Base-by-base conservation (phyloP, 2,329 filamentous ascomycete genomes). In the Kalmusia sp. region DNA sequence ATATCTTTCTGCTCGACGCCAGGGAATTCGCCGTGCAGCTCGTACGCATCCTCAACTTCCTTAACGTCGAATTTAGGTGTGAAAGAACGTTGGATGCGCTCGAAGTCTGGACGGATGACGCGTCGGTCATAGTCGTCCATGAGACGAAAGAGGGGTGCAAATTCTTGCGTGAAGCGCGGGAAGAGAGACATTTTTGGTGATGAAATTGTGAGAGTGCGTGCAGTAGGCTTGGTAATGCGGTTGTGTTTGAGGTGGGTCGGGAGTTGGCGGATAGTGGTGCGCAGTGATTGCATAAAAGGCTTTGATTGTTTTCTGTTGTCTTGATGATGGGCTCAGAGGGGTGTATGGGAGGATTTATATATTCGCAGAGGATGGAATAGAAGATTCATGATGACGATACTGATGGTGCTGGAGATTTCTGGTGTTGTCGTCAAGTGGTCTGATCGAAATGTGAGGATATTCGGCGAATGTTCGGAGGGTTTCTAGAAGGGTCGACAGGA, bases 11-110 rank as follows among this genome's bases (percentile, higher is more conserved):
- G 89, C 58, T 84, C 83, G 63, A 93, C 80, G 50, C 91, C 91
- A 0, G 90, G 87, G 5, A 93, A 84, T 75, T 93, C 90, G 65
- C 90, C 91, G 65, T 93, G 86, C 17, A 93, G 87, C 75, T 93
- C 87, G 70, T 92, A 93, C 58, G 79, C 72, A 5, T 85, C 76
- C 55, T 83, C 82, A 11, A 83, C 84, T 78, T 95, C 91, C 71
- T 84, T 87, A 57, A 93, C 82, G 66, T 93, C 90, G 69, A 93
- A 93, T 75, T 87, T 89, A 49, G 90, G 91, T 52, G 84, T 83
- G 83, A 92, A 93, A 68, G 44, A 59, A 37, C 62, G 55, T 51
- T 67, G 53, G 12, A 62, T 46, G 27, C 51, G 52, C 49, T 70
- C 61, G 38, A 67, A 47, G 52, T 67, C 58, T 54, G 43, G 43